Conservation (phyloP, 2,329 filamentous ascomycete genomes). For the Calonectria hongkongensis region DNA sequence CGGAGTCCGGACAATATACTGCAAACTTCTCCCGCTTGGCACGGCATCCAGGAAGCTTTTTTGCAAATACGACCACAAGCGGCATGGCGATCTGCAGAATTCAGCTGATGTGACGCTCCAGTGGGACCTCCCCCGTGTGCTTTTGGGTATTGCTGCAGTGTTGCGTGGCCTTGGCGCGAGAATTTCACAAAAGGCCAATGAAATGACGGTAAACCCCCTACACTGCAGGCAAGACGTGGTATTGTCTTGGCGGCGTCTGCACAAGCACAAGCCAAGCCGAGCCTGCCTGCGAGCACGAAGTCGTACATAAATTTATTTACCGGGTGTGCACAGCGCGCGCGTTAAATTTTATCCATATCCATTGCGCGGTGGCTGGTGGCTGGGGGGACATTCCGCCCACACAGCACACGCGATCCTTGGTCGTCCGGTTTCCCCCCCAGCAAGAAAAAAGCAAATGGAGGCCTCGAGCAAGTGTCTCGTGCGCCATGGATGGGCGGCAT, state of each 20-base stretch:
- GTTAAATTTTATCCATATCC: no score
- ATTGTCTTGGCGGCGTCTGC: conserved; percentile 1
- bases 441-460: no score
- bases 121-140: background rate
- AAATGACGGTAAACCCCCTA: background rate
- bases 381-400: no score
- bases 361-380: no score
- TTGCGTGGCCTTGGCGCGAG: background rate
- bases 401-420: no score
- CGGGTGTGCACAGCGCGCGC: background rate
- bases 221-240: conserved; percentile 1
- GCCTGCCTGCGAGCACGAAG: background rate
- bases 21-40: background rate
- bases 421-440: no score
- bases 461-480: no score
- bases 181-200: conserved; percentile 5
- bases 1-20: background rate
- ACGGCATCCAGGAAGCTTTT: background rate
- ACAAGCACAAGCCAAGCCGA: background rate
- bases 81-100: conserved; percentile 6
- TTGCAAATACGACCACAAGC: conserved; percentile 4
- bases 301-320: background rate
- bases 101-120: conserved; percentile 15
- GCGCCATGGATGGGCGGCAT: no score
- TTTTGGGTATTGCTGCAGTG: conserved; percentile 1